These are phyloP conservation scores for Xanthoparmelia taractica DNA, from an alignment of 495 filamentous ascomycete species.

Conservation along the genomic window DNA sequence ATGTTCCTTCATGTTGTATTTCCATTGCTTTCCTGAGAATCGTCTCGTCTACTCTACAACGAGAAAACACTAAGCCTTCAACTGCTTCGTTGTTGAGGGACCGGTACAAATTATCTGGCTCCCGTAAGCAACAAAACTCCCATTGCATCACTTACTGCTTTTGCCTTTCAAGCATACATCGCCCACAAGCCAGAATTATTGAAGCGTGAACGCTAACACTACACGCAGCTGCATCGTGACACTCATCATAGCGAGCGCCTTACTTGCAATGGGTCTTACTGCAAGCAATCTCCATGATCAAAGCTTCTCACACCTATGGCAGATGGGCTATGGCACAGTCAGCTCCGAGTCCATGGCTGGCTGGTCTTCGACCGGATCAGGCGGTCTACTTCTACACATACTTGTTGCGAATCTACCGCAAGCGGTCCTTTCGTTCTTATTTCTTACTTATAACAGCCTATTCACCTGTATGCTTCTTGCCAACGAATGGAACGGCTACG, in stretches of 20 bases:
- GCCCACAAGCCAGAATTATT: too few relatives aligned
- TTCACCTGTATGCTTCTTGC: slow-evolving; percentile 37
- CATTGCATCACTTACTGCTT: too few relatives aligned
- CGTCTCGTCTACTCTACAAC: too few relatives aligned
- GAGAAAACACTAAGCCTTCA: too few relatives aligned
- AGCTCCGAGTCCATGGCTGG: slow-evolving; percentile 23
- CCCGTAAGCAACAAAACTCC: too few relatives aligned
- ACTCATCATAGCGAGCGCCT: too few relatives aligned
- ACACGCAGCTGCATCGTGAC: background rate
- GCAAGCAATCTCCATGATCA: background rate
- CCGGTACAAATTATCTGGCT: too few relatives aligned
- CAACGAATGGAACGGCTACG: slow-evolving; percentile 32
- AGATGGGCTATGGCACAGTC: slow-evolving; percentile 30
- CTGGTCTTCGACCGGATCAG: background rate
- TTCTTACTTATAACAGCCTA: slow-evolving; percentile 34
- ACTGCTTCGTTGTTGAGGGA: too few relatives aligned
- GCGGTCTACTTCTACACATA: slow-evolving; percentile 23
- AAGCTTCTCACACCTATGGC: slow-evolving; percentile 18
- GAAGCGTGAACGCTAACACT: background rate
- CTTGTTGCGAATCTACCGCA: slow-evolving; percentile 40
- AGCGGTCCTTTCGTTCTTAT: slow-evolving; percentile 37
- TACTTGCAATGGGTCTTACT: background rate
- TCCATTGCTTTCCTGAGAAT: too few relatives aligned
- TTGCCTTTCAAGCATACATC: too few relatives aligned
- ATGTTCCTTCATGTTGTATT: too few relatives aligned